Conservation (phyloP, 2,329 filamentous ascomycete species). For the Colletotrichum paranaense region DNA sequence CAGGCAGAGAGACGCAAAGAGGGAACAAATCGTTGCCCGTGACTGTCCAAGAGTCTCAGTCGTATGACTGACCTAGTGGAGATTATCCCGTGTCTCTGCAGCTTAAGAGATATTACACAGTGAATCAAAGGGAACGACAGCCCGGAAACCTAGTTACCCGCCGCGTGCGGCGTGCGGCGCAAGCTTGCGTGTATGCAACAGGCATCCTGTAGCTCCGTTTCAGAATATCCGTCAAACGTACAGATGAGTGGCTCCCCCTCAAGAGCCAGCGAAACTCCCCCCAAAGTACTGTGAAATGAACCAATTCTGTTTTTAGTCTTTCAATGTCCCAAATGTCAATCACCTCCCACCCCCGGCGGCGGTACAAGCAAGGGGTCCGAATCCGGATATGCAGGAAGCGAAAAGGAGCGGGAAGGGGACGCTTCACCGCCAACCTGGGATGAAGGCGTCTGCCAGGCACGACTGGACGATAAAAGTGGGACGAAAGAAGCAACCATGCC, state of each 20-base stretch:
- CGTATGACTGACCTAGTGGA: constrained; percentile 27
- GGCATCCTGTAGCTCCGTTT: constrained; percentile 32
- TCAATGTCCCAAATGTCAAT: background rate
- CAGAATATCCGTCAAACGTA: constrained; percentile 29
- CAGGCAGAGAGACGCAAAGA: background rate
- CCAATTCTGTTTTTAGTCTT: constrained; percentile 20
- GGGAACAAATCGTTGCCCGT: background rate
- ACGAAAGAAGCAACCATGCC: constrained; percentile 36
- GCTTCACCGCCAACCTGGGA: constrained; percentile 40
- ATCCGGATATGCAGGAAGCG: constrained; percentile 29
- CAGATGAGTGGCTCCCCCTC: constrained; percentile 21
- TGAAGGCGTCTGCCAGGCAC: constrained; percentile 35
- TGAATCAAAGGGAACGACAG: constrained; percentile 18
- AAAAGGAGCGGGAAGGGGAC: constrained; percentile 37
- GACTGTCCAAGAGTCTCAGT: constrained; percentile 28
- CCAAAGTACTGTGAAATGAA: background rate
- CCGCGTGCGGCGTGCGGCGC: constrained; percentile 4
- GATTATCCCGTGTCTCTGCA: constrained; percentile 12
- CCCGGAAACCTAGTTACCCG: constrained; percentile 10
- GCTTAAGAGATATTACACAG: background rate
- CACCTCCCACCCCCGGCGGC: background rate
- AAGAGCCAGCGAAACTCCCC: background rate
- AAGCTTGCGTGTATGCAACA: constrained; percentile 26
- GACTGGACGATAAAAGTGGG: constrained; percentile 34
- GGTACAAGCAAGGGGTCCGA: constrained; percentile 22